A percentile compares a stretch with the other conserved stretches of the same genome.
Evolutionary conservation across 2,329 filamentous ascomycete species (phyloP).

Genomic region (Scleromitrula shiraiana): DNA sequence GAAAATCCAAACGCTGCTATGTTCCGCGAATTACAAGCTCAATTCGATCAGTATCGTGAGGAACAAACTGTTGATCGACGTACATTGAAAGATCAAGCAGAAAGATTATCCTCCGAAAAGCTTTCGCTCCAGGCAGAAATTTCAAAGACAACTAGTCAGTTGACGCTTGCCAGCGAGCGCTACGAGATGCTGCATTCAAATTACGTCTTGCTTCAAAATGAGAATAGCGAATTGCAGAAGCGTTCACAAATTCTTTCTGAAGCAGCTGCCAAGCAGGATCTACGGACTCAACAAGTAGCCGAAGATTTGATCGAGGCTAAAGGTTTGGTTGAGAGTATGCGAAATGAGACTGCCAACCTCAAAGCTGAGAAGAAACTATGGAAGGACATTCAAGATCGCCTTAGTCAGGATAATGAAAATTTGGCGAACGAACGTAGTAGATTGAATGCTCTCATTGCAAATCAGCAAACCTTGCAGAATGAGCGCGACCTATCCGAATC

Average conservation of each 20-base stretch:
- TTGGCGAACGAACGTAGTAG: constrained; percentile 77
- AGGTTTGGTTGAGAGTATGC: constrained; percentile 74
- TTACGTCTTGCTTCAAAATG: constrained; percentile 71
- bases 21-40: constrained; percentile 77
- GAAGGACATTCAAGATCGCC: constrained; percentile 85
- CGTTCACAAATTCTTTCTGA: constrained; percentile 71
- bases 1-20: constrained; percentile 56
- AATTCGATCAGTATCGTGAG: constrained; percentile 83
- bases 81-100: constrained; percentile 76
- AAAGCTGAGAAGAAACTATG: constrained; percentile 92
- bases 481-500: constrained; percentile 81
- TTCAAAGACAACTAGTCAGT: constrained; percentile 70
- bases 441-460: constrained; percentile 73
- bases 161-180: constrained; percentile 72
- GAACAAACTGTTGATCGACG: constrained; percentile 76
- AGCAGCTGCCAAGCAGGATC: constrained; percentile 79
- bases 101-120: constrained; percentile 75
- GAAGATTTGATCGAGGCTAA: constrained; percentile 87
- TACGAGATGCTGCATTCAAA: constrained; percentile 87
- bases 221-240: constrained; percentile 82
- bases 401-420: constrained; percentile 80
- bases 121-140: constrained; percentile 74
- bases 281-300: constrained; percentile 82
- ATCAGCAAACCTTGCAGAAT: constrained; percentile 82
- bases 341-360: constrained; percentile 83